phyloP scores from a whole-genome alignment of 2,329 filamentous ascomycete species.

The Fusarium sp. region DNA sequence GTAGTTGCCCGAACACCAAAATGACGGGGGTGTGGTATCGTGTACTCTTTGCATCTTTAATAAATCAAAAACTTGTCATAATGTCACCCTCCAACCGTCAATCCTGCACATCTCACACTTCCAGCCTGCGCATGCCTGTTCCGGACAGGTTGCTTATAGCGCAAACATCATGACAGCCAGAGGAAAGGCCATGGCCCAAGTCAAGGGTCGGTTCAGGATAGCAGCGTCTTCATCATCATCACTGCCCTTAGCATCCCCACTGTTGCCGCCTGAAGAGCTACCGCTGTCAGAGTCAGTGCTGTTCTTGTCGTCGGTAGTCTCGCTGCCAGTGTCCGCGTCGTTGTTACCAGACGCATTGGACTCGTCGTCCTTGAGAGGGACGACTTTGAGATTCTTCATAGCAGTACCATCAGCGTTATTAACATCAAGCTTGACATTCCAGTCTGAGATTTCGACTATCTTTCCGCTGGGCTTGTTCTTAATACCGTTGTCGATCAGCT shows the following conservation, averaged over 20 bases:
- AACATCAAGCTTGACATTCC: conserved; percentile 64
- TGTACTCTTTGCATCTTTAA: conserved; percentile 36
- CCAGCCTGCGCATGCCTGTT: neutral
- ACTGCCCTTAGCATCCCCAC: conserved; percentile 42
- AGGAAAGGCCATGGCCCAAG: conserved; percentile 50
- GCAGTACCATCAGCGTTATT: conserved; percentile 54
- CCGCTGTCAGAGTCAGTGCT: conserved; percentile 34
- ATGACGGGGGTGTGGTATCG: conserved; percentile 28
- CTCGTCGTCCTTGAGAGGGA: conserved; percentile 56
- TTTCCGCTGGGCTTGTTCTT: conserved; percentile 71
- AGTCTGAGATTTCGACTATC: conserved; percentile 74
- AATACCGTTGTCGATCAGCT: conserved; percentile 82
- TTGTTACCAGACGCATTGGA: conserved; percentile 61
- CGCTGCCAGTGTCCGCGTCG: conserved; percentile 50
- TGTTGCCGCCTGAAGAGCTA: conserved; percentile 17
- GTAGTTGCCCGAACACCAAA: conserved; percentile 9
- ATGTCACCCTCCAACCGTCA: conserved; percentile 17
- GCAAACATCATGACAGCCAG: conserved; percentile 51
- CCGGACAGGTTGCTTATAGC: conserved; percentile 34
- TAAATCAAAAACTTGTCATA: conserved; percentile 27
- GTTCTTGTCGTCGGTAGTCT: conserved; percentile 38
- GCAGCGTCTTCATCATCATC: conserved; percentile 48
- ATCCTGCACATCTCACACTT: conserved; percentile 21
- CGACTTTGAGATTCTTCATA: conserved; percentile 60
- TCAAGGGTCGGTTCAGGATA: conserved; percentile 46